Percentiles rank a stretch among this genome's conserved stretches.
phyloP scores from a whole-genome alignment of 768 basidiomycete species.

The Amanita rimosa region DNA sequence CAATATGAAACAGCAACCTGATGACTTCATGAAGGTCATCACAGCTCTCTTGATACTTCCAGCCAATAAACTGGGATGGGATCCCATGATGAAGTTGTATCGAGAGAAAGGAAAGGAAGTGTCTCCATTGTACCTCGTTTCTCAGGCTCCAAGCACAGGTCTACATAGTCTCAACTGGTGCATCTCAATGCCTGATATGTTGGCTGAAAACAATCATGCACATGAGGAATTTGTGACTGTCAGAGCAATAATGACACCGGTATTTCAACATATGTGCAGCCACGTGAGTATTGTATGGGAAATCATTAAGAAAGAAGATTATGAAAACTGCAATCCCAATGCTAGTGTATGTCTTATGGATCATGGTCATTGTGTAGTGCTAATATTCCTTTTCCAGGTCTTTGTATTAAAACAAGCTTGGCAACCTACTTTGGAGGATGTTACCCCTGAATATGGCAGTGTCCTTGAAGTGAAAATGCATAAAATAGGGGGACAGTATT shows the following conservation, averaged over 20 bases:
- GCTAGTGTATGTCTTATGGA: not conserved
- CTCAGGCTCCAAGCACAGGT: too few relatives aligned
- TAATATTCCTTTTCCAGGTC: not conserved
- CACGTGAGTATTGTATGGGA: not conserved
- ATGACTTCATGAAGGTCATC: not conserved
- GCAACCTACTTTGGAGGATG: not conserved
- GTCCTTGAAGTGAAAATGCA: not conserved
- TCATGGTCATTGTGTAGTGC: not conserved
- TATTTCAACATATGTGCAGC: not conserved
- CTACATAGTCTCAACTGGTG: not conserved
- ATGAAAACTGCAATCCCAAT: not conserved
- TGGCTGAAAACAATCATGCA: not conserved
- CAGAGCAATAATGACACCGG: not conserved
- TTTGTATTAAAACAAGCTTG: not conserved
- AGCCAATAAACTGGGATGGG: not conserved
- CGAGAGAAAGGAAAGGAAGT: not conserved
- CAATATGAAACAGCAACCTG: not conserved
- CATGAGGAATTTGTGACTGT: not conserved
- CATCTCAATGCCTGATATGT: not conserved
- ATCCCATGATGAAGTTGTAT: not conserved
- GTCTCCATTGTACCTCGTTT: not conserved
- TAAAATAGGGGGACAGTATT: not conserved
- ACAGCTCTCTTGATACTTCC: not conserved
- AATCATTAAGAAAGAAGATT: not conserved
- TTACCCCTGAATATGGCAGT: not conserved